Conservation (phyloP, 352 stramenopile species). For the Blastocystis sp. region DNA sequence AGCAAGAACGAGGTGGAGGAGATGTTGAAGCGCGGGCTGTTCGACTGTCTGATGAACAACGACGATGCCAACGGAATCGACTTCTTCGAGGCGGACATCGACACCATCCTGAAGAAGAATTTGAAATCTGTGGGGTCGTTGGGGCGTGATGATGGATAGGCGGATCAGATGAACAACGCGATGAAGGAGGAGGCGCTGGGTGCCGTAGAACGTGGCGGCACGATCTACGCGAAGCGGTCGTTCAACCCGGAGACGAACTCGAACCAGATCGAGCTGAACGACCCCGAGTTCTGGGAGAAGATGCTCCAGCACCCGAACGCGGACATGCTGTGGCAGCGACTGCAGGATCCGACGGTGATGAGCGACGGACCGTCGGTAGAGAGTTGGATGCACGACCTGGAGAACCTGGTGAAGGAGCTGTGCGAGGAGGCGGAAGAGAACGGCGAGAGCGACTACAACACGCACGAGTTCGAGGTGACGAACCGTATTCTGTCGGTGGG, state of each 20-base stretch:
- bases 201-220: constrained; percentile 75
- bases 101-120: constrained; percentile 81
- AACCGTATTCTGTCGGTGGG: constrained; percentile 21
- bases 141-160: constrained; percentile 48
- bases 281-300: constrained; percentile 94
- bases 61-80: constrained; percentile 90
- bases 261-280: constrained; percentile 85
- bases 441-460: constrained; percentile 21
- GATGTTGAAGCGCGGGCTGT: constrained; percentile 94
- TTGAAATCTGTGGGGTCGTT: neutral
- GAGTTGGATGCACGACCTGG: constrained; percentile 49
- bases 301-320: constrained; percentile 79
- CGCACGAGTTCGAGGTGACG: constrained; percentile 50
- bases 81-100: constrained; percentile 93
- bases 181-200: constrained; percentile 76
- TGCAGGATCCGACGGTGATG: constrained; percentile 67
- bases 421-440: constrained; percentile 30
- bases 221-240: constrained; percentile 72
- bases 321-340: constrained; percentile 73
- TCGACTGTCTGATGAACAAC: constrained; percentile 94
- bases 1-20: constrained; percentile 91
- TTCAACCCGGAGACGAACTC: constrained; percentile 79
- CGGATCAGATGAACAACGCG: constrained; percentile 76
- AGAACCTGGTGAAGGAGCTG: constrained; percentile 53
- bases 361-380: constrained; percentile 3